Conservation (phyloP, 805 yeast genomes). For the Candida sphagnicola region DNA sequence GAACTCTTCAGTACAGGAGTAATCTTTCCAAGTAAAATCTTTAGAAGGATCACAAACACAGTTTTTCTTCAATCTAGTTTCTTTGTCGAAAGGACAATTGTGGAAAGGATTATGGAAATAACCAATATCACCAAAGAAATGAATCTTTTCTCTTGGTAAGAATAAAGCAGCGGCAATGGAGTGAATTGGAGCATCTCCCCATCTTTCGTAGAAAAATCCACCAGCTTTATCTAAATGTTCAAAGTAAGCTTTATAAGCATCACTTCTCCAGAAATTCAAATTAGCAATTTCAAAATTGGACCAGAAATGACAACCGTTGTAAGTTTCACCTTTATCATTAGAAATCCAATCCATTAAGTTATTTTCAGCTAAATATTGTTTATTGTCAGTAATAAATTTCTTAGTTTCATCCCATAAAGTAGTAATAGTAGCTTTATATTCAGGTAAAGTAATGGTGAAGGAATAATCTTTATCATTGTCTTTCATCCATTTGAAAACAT, state of each 20-base stretch:
- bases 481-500: conserved; percentile 78
- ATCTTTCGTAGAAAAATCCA: conserved; percentile 84
- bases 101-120: conserved; percentile 80
- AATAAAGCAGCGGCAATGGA: conserved; percentile 81
- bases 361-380: conserved; percentile 56
- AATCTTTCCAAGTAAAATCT: conserved; percentile 74
- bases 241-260: conserved; percentile 65
- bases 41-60: conserved; percentile 73
- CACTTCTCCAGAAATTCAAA: conserved; percentile 68
- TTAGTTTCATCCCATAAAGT: conserved; percentile 76
- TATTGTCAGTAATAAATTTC: conserved; percentile 57
- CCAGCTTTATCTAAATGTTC: conserved; percentile 71
- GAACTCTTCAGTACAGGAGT: conserved; percentile 67
- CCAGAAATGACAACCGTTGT: conserved; percentile 86
- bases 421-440: conserved; percentile 80
- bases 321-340: conserved; percentile 61
- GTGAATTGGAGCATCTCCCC: conserved; percentile 94
- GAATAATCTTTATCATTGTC: conserved; percentile 76
- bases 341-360: conserved; percentile 66
- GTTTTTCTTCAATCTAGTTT: conserved; percentile 51
- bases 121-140: conserved; percentile 79
- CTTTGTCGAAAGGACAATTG: conserved; percentile 71
- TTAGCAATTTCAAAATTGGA: conserved; percentile 80
- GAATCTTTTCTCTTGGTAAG: conserved; percentile 63
- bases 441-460: conserved; percentile 76